These are phyloP conservation scores for Penicillium sp. DNA, from an alignment of 2,329 filamentous ascomycete species.

Conservation along the genomic window DNA sequence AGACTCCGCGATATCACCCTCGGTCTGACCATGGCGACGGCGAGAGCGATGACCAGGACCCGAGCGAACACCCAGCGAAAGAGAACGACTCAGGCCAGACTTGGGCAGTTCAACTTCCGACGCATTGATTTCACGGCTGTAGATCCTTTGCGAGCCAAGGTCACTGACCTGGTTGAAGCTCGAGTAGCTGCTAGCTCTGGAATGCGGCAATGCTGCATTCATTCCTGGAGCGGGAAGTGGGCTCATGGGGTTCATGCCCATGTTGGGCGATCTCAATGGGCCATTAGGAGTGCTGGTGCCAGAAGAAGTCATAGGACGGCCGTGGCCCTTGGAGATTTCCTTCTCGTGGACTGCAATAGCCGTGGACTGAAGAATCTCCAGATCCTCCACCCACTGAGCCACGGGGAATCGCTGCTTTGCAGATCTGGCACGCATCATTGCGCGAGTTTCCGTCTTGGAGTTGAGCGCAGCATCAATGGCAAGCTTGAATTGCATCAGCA, in stretches of 20 bases:
- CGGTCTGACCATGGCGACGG: slow-evolving; percentile 26
- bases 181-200: slow-evolving; percentile 26
- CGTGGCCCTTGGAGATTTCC: slow-evolving; percentile 36
- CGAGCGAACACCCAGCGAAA: slow-evolving; percentile 47
- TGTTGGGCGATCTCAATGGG: slow-evolving; percentile 24
- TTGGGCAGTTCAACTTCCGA: slow-evolving; percentile 35
- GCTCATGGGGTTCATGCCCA: slow-evolving; percentile 23
- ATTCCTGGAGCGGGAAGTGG: slow-evolving; percentile 27
- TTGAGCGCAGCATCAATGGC: slow-evolving; percentile 63
- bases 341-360: slow-evolving; percentile 61
- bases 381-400: slow-evolving; percentile 66
- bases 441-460: slow-evolving; percentile 58
- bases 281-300: slow-evolving; percentile 45
- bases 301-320: slow-evolving; percentile 43
- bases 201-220: slow-evolving; percentile 26
- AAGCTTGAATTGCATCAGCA: slow-evolving; percentile 65
- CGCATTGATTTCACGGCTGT: slow-evolving; percentile 39
- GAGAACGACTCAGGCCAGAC: slow-evolving; percentile 40
- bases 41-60: slow-evolving; percentile 45
- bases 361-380: slow-evolving; percentile 63
- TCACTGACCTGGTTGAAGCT: slow-evolving; percentile 35
- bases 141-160: slow-evolving; percentile 40
- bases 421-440: slow-evolving; percentile 65
- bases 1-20: slow-evolving; percentile 21
- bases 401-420: slow-evolving; percentile 69